Base-by-base conservation (phyloP, 495 filamentous ascomycete species). In the Clohesyomyces aquaticus region DNA sequence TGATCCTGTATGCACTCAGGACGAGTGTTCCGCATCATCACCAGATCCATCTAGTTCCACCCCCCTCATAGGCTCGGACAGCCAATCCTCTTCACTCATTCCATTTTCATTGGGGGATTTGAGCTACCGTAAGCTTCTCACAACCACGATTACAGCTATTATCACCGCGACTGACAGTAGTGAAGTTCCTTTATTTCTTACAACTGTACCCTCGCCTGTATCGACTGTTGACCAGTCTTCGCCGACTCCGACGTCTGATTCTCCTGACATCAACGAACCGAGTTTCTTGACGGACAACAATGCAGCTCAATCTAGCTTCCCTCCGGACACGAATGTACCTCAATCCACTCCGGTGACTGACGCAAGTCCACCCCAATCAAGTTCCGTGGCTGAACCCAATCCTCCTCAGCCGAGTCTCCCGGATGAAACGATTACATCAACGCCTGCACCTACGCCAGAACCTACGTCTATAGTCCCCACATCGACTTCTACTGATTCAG, bases 121-220 rank as follows among this genome's bases (percentile, higher is more conserved):
- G 3, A 46, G 43, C 22, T 16, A 46, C 14, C 43, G n/a, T 6
- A 16, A n/a, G n/a, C n/a, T 16, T 4, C 6, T 21, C 6, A 46
- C 43, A 18, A 46, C 43, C 43, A 46, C 43, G 6, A 4, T 46
- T 21, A 6, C 3, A 18, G 22, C 43, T 16, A 46, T 21, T 21
- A 46, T 46, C 43, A 46, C 43, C n/a, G 22, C 22, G 43, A 46
- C 43, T 46, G 43, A 46, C n/a, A 21, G n/a, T n/a, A n/a, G n/a
- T n/a, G n/a, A n/a, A n/a, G n/a, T n/a, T n/a, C n/a, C n/a, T n/a
- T n/a, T n/a, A n/a, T n/a, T n/a, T n/a, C n/a, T n/a, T n/a, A n/a
- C n/a, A n/a, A n/a, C n/a, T n/a, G n/a, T n/a, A n/a, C n/a, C n/a
- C n/a, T n/a, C n/a, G n/a, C n/a, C n/a, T n/a, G n/a, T n/a, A n/a